phyloP scores from a whole-genome alignment of 768 basidiomycete species.

The Trametes villosa region DNA sequence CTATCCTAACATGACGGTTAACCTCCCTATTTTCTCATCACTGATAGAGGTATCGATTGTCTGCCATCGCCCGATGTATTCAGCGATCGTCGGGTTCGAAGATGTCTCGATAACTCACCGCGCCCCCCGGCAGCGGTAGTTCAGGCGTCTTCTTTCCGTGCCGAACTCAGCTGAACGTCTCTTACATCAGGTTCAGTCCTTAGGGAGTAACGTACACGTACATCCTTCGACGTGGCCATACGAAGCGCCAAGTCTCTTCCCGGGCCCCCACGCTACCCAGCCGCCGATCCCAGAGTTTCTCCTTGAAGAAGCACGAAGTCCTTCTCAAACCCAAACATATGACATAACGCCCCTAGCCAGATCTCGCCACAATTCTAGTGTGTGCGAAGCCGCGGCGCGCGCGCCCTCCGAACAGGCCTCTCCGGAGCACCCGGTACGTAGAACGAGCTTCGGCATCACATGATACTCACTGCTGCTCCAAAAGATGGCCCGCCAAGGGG shows the following conservation, averaged over 20 bases:
- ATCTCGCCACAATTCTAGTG: neutral
- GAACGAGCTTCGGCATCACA: constrained; percentile 11
- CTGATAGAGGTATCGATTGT: too few species aligned
- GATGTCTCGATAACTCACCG: too few species aligned
- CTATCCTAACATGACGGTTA: too few species aligned
- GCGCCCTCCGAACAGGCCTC: neutral
- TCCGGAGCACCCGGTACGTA: constrained; percentile 10
- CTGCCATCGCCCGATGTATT: neutral
- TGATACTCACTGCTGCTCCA: constrained; percentile 13
- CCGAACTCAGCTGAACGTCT: neutral
- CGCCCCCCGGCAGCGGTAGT: neutral
- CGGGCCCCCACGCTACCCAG: neutral
- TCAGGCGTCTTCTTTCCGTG: neutral
- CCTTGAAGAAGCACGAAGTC: neutral
- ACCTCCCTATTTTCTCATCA: too few species aligned
- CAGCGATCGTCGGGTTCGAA: too few species aligned
- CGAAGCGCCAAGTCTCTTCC: neutral
- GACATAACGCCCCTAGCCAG: neutral
- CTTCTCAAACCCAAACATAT: neutral
- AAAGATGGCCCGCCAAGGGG: constrained; percentile 12
- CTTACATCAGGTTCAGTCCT: neutral
- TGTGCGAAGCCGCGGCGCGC: neutral
- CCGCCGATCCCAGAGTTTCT: constrained; percentile 6
- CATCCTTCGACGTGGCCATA: neutral
- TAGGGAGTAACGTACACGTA: neutral